Percentiles rank a stretch among this genome's conserved stretches.
Conservation (phyloP, 352 stramenopile species). For the Aphanomyces astaci region DNA sequence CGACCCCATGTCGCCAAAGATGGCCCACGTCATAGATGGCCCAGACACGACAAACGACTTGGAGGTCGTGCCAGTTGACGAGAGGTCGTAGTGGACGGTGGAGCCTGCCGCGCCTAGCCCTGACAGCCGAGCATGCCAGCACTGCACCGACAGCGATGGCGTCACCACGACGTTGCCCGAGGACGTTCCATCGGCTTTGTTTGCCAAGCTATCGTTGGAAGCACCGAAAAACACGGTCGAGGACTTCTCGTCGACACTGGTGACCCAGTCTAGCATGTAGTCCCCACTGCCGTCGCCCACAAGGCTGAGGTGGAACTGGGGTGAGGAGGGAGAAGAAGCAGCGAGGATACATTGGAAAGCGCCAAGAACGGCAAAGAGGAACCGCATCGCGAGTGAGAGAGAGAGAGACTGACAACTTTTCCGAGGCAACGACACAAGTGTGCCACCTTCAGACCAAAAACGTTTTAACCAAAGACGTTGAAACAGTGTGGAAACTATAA, state of each 20-base stretch:
- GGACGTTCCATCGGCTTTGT: conserved; percentile 31
- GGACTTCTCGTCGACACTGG: conserved; percentile 27
- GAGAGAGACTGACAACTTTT: too few relatives aligned
- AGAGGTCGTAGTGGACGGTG: conserved; percentile 57
- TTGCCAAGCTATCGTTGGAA: conserved; percentile 32
- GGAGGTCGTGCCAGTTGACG: conserved; percentile 20
- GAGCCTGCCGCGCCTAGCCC: conserved; percentile 36
- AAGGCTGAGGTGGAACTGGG: conserved; percentile 65
- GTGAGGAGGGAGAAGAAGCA: conserved; percentile 15
- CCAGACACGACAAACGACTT: conserved; percentile 46
- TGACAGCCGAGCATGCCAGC: conserved; percentile 51
- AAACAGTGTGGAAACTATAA: too few relatives aligned
- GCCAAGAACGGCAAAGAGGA: too few relatives aligned
- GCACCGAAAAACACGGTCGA: conserved; percentile 41
- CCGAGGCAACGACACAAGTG: too few relatives aligned
- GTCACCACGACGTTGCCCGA: conserved; percentile 45
- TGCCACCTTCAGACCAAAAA: too few relatives aligned
- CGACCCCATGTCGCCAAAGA: conserved; percentile 65
- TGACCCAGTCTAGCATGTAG: conserved; percentile 75
- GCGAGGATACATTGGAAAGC: too few relatives aligned
- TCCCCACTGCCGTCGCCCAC: conserved; percentile 34
- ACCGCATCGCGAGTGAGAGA: too few relatives aligned
- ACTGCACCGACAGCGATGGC: conserved; percentile 32
- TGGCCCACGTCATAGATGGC: conserved; percentile 51
- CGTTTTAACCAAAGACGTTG: too few relatives aligned